These are phyloP conservation scores for Taiozyma onychis DNA, from an alignment of 1,139 yeast genomes.

Conservation along the genomic window DNA sequence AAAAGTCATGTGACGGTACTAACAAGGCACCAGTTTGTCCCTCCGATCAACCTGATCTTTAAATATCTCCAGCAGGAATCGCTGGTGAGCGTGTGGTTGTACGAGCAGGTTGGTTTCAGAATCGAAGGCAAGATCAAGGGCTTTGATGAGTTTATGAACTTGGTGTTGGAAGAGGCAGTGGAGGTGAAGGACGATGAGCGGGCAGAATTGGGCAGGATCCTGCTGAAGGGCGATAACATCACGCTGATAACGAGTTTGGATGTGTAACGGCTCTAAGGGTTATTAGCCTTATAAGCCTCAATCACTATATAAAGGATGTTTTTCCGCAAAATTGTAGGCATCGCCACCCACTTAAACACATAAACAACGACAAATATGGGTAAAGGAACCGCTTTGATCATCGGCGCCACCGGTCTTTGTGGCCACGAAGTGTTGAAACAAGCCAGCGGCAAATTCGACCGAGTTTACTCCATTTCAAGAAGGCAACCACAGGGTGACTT, in stretches of 20 bases:
- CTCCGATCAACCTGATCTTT: slow-evolving; percentile 90
- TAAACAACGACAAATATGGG: background rate
- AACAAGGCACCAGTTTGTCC: slow-evolving; percentile 43
- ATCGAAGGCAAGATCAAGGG: slow-evolving; percentile 84
- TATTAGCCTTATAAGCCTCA: too few relatives aligned
- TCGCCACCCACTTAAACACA: too few relatives aligned
- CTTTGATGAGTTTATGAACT: slow-evolving; percentile 96
- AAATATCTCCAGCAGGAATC: slow-evolving; percentile 80
- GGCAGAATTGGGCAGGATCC: slow-evolving; percentile 48
- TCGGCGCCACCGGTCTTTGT: slow-evolving; percentile 62
- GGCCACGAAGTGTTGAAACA: slow-evolving; percentile 43
- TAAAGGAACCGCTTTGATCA: slow-evolving; percentile 23
- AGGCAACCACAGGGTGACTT: slow-evolving; percentile 12
- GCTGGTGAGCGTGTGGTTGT: slow-evolving; percentile 79
- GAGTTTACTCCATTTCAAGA: slow-evolving; percentile 32
- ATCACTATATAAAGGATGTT: too few relatives aligned
- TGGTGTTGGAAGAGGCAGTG: slow-evolving; percentile 76
- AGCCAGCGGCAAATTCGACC: slow-evolving; percentile 26
- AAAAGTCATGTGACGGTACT: background rate
- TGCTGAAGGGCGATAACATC: slow-evolving; percentile 92
- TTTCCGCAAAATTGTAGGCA: too few relatives aligned
- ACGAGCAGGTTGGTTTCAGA: slow-evolving; percentile 72
- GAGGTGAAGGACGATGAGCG: slow-evolving; percentile 46
- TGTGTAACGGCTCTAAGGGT: background rate
- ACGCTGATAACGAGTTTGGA: slow-evolving; percentile 56